These are phyloP conservation scores for Auricularia heimuer DNA, from an alignment of 768 basidiomycete genomes.

Conservation along the genomic window DNA sequence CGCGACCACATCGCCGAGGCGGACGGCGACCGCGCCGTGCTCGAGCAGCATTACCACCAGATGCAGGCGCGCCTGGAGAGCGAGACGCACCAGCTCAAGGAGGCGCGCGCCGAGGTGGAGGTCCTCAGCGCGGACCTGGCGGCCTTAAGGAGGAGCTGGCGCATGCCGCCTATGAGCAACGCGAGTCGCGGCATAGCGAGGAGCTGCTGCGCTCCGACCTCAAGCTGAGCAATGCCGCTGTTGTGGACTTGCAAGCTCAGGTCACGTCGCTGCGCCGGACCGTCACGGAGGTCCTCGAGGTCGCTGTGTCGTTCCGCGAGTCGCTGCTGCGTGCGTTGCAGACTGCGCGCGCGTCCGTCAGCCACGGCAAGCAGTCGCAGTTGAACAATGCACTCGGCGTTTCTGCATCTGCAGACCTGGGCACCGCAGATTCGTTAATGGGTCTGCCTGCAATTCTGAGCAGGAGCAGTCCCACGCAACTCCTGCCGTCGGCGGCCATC, in stretches of 20 bases:
- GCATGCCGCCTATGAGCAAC: conserved; percentile 58
- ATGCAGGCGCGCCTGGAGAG: conserved; percentile 53
- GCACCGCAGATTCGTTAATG: not conserved
- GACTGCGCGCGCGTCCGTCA: conserved; percentile 24
- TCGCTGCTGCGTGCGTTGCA: conserved; percentile 65
- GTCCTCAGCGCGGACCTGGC: conserved; percentile 58
- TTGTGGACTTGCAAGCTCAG: conserved; percentile 55
- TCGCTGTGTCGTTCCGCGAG: conserved; percentile 67
- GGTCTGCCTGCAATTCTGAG: not conserved
- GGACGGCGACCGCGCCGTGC: conserved; percentile 84
- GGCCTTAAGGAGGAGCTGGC: conserved; percentile 64
- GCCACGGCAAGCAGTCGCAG: not conserved
- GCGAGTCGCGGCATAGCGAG: conserved; percentile 58
- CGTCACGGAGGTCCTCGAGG: conserved; percentile 72
- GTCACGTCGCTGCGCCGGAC: conserved; percentile 58
- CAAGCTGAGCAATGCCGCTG: conserved; percentile 55
- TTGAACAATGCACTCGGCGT: not conserved
- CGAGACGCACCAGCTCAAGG: conserved; percentile 52
- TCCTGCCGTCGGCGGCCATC: conserved; percentile 28
- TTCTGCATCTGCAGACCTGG: not conserved
- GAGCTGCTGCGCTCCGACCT: conserved; percentile 65
- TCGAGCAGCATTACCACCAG: conserved; percentile 81
- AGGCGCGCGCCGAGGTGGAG: conserved; percentile 48
- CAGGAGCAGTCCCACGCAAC: not conserved
- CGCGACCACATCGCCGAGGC: conserved; percentile 88